Evolutionary conservation across 495 filamentous ascomycete genomes (phyloP).

Genomic region (Penicillium silybi): DNA sequence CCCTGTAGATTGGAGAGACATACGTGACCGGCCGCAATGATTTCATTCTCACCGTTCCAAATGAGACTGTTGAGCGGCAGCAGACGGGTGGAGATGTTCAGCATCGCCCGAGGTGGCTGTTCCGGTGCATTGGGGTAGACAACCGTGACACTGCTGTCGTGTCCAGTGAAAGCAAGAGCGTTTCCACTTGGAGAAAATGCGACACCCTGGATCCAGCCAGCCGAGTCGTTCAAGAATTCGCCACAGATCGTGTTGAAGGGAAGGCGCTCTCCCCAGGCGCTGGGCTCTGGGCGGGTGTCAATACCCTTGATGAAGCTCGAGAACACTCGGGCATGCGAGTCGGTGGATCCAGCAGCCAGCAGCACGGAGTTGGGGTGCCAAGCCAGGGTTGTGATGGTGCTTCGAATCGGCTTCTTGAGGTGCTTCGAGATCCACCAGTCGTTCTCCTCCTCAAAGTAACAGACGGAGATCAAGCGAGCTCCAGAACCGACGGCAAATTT

Average conservation of each 20-base stretch:
- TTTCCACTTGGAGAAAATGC: slow-evolving; percentile 89
- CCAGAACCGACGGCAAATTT: slow-evolving; percentile 98
- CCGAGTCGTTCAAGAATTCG: slow-evolving; percentile 90
- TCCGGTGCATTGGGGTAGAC: slow-evolving; percentile 94
- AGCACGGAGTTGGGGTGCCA: slow-evolving; percentile 98
- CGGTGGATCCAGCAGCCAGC: slow-evolving; percentile 87
- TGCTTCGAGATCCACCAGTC: slow-evolving; percentile 99
- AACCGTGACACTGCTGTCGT: slow-evolving; percentile 93
- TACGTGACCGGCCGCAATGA: slow-evolving; percentile 89
- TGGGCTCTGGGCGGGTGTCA: slow-evolving; percentile 80
- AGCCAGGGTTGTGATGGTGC: slow-evolving; percentile 85
- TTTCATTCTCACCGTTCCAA: slow-evolving; percentile 89
- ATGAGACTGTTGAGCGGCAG: slow-evolving; percentile 87
- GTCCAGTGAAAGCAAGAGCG: slow-evolving; percentile 83
- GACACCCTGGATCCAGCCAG: slow-evolving; percentile 91
- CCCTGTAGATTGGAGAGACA: slow-evolving; percentile 18
- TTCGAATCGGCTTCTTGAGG: slow-evolving; percentile 95
- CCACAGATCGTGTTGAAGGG: slow-evolving; percentile 98
- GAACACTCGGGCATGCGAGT: slow-evolving; percentile 95
- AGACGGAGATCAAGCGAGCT: slow-evolving; percentile 92
- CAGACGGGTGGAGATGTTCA: slow-evolving; percentile 84
- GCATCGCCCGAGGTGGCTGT: slow-evolving; percentile 79
- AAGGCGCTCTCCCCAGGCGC: slow-evolving; percentile 88
- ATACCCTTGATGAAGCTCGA: slow-evolving; percentile 94
- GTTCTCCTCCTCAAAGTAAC: slow-evolving; percentile 98